A percentile compares a stretch with the other conserved stretches of the same genome.
Conservation (phyloP, 163 green algal genomes). For the Scenedesmus sp. region DNA sequence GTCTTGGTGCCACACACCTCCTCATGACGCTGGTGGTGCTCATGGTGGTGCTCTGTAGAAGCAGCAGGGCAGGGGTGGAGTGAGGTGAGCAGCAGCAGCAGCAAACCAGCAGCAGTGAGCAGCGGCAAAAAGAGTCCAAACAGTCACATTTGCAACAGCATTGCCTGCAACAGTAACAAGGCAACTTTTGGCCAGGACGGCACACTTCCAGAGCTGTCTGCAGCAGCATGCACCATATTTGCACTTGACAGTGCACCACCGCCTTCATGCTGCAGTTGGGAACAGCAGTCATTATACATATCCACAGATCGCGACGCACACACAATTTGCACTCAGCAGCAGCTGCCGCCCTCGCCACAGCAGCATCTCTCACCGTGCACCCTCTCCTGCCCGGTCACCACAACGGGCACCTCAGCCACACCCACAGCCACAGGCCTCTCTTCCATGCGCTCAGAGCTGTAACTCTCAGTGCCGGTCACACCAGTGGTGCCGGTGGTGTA, state of each 20-base stretch:
- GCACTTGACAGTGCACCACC: no score
- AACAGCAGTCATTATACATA: no score
- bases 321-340: neutral
- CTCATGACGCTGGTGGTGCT: neutral
- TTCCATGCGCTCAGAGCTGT: neutral
- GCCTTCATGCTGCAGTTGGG: no score
- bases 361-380: neutral
- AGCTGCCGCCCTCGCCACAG: neutral
- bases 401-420: conserved; percentile 46
- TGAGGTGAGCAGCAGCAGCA: neutral
- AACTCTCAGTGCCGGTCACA: neutral
- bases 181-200: no score
- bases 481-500: no score
- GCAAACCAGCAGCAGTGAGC: neutral
- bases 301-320: no score
- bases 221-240: no score
- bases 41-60: neutral
- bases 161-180: no score
- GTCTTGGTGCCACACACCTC: conserved; percentile 33
- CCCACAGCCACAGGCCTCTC: conserved; percentile 37
- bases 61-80: neutral
- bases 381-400: conserved; percentile 31
- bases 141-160: no score
- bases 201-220: no score
- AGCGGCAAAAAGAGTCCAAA: no score